Evolutionary conservation across 1,139 yeast genomes (phyloP).

Genomic region (Wickerhamomyces sp.): DNA sequence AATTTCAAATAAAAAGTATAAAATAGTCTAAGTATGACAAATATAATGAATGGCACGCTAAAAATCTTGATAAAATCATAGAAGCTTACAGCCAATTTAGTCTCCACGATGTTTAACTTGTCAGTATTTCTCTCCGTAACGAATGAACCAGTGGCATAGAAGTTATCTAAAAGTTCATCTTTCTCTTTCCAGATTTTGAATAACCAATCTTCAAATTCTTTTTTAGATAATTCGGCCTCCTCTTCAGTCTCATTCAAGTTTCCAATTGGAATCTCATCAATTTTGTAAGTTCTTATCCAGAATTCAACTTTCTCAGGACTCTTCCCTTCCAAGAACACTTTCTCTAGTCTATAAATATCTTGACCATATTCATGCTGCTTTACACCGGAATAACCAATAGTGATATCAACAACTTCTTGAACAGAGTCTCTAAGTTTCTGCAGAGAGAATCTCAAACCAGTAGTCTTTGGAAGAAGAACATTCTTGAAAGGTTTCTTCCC

Average conservation of each 20-base stretch:
- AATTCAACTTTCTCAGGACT: constrained; percentile 67
- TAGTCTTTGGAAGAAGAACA: constrained; percentile 71
- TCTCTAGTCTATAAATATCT: constrained; percentile 60
- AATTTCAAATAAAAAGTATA: not conserved
- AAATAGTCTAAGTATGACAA: constrained; percentile 3
- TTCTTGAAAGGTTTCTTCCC: constrained; percentile 48
- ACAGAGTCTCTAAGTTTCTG: constrained; percentile 54
- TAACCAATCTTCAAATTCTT: constrained; percentile 70
- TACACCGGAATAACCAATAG: constrained; percentile 78
- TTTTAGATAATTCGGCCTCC: constrained; percentile 38
- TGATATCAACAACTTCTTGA: constrained; percentile 72
- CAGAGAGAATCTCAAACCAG: constrained; percentile 72
- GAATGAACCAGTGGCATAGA: constrained; percentile 55
- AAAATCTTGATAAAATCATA: constrained; percentile 29
- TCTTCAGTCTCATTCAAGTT: constrained; percentile 38
- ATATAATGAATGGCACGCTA: constrained; percentile 27
- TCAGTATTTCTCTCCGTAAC: constrained; percentile 18
- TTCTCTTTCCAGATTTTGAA: constrained; percentile 72
- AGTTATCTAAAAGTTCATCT: constrained; percentile 60
- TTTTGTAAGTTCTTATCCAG: constrained; percentile 52
- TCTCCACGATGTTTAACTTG: constrained; percentile 15
- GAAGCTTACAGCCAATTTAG: constrained; percentile 22
- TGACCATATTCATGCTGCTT: constrained; percentile 67
- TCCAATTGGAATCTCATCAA: constrained; percentile 65
- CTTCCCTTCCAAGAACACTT: constrained; percentile 60